A percentile compares a stretch with the other conserved stretches of the same genome.
These are phyloP conservation scores for Eimeria necatrix DNA, from an alignment of 169 alveolate genomes.

Conservation along the genomic window DNA sequence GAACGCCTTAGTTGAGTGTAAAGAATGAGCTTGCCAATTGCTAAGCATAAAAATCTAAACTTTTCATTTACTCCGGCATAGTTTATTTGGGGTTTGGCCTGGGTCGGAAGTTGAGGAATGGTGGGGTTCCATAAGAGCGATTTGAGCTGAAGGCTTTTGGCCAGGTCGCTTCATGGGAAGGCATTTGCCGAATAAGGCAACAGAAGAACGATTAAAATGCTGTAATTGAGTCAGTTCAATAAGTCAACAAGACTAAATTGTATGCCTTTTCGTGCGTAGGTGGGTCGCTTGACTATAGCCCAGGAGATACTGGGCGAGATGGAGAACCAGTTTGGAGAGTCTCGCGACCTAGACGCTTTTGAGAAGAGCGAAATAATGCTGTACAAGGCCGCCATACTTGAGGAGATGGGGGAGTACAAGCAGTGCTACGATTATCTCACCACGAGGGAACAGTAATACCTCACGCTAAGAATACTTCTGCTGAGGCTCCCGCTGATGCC, in stretches of 20 bases:
- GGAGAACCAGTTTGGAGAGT: conserved; percentile 67
- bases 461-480: background rate
- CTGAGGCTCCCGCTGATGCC: background rate
- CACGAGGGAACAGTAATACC: conserved; percentile 16
- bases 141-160: too few relatives aligned
- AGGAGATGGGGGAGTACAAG: conserved; percentile 43
- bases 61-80: background rate
- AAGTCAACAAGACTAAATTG: background rate
- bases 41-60: background rate
- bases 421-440: conserved; percentile 23
- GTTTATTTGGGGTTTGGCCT: background rate
- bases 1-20: too few relatives aligned
- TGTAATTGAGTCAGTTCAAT: background rate
- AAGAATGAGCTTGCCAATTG: too few relatives aligned
- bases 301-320: conserved; percentile 28
- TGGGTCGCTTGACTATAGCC: conserved; percentile 66
- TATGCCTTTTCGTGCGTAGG: conserved; percentile 33
- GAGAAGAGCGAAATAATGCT: conserved; percentile 67
- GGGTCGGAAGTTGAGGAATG: too few relatives aligned
- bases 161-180: too few relatives aligned
- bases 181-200: too few relatives aligned
- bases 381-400: conserved; percentile 39
- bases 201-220: background rate
- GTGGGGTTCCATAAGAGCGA: too few relatives aligned
- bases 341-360: conserved; percentile 55